phyloP scores from a whole-genome alignment of 106 monocot species.

The Dioscorea alata region DNA sequence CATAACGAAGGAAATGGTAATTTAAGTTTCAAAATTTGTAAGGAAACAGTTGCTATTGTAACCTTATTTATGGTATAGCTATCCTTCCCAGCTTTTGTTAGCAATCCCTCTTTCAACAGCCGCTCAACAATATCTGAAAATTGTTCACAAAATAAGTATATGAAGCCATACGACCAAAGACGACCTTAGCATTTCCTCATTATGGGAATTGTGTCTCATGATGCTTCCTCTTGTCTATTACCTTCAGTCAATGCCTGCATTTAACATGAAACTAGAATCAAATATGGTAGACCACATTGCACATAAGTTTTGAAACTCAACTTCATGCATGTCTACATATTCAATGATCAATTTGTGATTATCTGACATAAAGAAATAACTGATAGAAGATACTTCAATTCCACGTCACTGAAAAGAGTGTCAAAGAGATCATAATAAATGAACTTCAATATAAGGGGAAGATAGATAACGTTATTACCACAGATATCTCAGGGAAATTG shows the following conservation, averaged over 20 bases:
- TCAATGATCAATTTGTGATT: too few species aligned
- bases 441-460: too few species aligned
- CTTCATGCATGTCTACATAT: too few species aligned
- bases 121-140: constrained; percentile 70
- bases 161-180: constrained; percentile 1
- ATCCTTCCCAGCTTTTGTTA: constrained; percentile 69
- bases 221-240: constrained; percentile 19
- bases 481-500: constrained; percentile 75
- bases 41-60: constrained; percentile 12
- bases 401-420: too few species aligned
- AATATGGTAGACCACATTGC: too few species aligned
- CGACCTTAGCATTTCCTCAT: constrained; percentile 7
- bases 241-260: constrained; percentile 92
- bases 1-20: neutral
- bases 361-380: too few species aligned
- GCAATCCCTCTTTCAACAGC: constrained; percentile 62
- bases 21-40: too few species aligned
- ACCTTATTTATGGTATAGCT: constrained; percentile 62
- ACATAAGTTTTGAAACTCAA: too few species aligned
- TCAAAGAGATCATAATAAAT: too few species aligned
- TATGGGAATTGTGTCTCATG: neutral
- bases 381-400: too few species aligned
- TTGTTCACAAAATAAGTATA: neutral
- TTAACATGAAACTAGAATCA: constrained; percentile 13
- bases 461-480: constrained; percentile 32